Evolutionary conservation across 768 basidiomycete species (phyloP).

Genomic region (Psilocybe cyanescens): DNA sequence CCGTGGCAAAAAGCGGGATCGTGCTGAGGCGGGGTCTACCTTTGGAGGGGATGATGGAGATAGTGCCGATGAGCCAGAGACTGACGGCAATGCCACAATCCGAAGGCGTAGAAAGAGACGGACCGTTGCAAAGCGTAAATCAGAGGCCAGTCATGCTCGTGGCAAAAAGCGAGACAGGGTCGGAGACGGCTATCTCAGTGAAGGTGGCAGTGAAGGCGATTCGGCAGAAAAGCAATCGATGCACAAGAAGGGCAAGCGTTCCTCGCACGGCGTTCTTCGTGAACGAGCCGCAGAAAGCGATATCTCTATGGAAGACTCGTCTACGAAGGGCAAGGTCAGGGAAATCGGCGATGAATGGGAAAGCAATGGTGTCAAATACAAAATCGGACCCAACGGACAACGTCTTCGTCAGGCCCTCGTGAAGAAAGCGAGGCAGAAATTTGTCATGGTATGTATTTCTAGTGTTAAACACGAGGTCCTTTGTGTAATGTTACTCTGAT

Average conservation of each 20-base stretch:
- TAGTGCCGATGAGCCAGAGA: conserved; percentile 38
- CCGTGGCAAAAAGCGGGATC: conserved; percentile 78
- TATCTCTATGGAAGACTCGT: conserved; percentile 53
- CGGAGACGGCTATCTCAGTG: conserved; percentile 47
- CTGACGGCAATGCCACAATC: conserved; percentile 38
- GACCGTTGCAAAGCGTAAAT: conserved; percentile 55
- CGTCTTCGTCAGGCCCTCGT: conserved; percentile 71
- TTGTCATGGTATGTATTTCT: conserved; percentile 63
- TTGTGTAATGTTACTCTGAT: conserved; percentile 10
- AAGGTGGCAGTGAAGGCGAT: conserved; percentile 39
- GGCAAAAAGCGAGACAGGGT: conserved; percentile 75
- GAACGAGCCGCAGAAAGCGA: conserved; percentile 42
- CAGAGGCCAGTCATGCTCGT: conserved; percentile 44
- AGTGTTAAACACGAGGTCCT: conserved; percentile 11
- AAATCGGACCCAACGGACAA: conserved; percentile 72
- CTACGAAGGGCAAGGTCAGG: conserved; percentile 57
- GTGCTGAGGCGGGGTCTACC: conserved; percentile 71
- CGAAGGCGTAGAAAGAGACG: conserved; percentile 61
- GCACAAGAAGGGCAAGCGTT: conserved; percentile 58
- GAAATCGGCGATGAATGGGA: conserved; percentile 81
- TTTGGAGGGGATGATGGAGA: conserved; percentile 68
- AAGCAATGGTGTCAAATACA: conserved; percentile 68
- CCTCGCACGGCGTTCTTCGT: conserved; percentile 25
- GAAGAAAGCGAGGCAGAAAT: conserved; percentile 71
- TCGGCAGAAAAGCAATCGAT: conserved; percentile 25